These are phyloP conservation scores for Coniella lustricola DNA, from an alignment of 2,329 filamentous ascomycete genomes.

Conservation along the genomic window DNA sequence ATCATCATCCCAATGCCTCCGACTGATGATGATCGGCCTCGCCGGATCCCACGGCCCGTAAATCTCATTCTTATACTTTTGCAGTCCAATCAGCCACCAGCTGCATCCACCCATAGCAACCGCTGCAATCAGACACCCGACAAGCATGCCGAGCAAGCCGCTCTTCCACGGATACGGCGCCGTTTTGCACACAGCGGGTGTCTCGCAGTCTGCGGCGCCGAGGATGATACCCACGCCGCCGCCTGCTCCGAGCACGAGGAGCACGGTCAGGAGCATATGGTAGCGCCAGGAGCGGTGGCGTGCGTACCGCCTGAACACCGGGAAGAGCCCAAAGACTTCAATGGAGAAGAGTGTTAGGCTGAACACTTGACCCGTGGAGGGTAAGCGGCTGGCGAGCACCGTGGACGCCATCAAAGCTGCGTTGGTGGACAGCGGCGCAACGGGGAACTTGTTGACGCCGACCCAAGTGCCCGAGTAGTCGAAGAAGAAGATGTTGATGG, in stretches of 20 bases:
- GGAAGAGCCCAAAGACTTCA: conserved; percentile 93
- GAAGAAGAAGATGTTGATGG: conserved; percentile 96
- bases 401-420: conserved; percentile 95
- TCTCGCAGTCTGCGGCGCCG: conserved; percentile 29
- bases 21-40: conserved; percentile 72
- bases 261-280: conserved; percentile 68
- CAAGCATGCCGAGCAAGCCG: conserved; percentile 62
- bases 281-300: conserved; percentile 75
- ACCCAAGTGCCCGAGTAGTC: conserved; percentile 75
- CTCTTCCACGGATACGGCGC: conserved; percentile 45
- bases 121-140: conserved; percentile 67
- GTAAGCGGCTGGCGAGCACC: conserved; percentile 82
- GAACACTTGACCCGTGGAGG: conserved; percentile 89
- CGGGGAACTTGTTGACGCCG: conserved; percentile 52
- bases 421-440: conserved; percentile 77
- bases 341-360: conserved; percentile 93
- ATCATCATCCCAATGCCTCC: conserved; percentile 49
- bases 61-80: conserved; percentile 99
- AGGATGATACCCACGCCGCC: conserved; percentile 65
- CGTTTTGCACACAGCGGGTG: conserved; percentile 18
- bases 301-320: conserved; percentile 89
- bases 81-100: conserved; percentile 95
- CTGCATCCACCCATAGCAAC: conserved; percentile 87
- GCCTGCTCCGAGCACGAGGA: conserved; percentile 72
- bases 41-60: conserved; percentile 97